phyloP scores from a whole-genome alignment of 345 rosid species.

The Eucalyptus sideroxylon region DNA sequence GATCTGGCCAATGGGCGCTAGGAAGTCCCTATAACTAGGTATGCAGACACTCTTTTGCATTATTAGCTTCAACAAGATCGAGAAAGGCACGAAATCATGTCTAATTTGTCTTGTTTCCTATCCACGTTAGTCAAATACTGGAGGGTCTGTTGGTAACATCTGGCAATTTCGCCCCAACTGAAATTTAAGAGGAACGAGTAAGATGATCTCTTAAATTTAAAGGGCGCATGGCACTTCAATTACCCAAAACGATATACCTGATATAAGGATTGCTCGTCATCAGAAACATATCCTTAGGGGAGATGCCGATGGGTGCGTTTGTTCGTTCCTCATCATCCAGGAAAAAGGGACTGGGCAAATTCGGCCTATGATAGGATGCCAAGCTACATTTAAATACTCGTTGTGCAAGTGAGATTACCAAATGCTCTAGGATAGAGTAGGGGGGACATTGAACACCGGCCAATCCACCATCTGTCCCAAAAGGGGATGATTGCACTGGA shows the following conservation, averaged over 20 bases:
- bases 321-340: not conserved
- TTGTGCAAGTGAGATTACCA: not conserved
- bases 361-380: not conserved
- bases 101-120: not conserved
- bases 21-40: not conserved
- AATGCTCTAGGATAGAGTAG: not conserved
- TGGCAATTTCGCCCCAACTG: not conserved
- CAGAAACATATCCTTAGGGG: not conserved
- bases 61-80: not conserved
- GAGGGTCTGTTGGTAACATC: not conserved
- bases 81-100: not conserved
- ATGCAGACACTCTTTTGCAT: not conserved
- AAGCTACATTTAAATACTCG: not conserved
- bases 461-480: not conserved
- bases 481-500: not conserved
- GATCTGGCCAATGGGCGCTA: not conserved
- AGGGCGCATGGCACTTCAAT: not conserved
- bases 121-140: not conserved
- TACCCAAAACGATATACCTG: not conserved
- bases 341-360: not conserved
- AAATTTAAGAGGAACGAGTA: not conserved
- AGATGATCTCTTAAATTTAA: not conserved
- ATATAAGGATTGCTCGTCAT: not conserved
- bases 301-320: not conserved
- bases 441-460: not conserved